Evolutionary conservation across 225 moss, liverwort and hornwort species (phyloP), one percentile per base, ranked within the genome.

Genomic region (Pseudisothecium myosuroides): DNA sequence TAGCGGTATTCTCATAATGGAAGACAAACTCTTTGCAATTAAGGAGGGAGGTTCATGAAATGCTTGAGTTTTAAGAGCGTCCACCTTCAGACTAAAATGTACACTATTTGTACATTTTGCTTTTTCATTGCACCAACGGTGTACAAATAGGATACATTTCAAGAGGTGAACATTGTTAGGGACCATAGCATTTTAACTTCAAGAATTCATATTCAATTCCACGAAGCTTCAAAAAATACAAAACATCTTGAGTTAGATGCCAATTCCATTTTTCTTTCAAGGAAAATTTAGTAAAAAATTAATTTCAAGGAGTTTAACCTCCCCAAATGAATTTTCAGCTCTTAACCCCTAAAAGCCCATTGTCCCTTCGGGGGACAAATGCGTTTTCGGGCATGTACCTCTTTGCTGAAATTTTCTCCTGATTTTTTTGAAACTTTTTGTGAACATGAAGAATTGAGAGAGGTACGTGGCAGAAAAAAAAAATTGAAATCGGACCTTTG

Each of bases 41-140:
- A 31, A 16, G 2, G 12, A 22, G 39, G 2, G 39, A 69, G 7
- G 23, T 69, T 0, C 5, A 39, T 12, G 4, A 23, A n/a, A 14
- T 0, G 3, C 23, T 39, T 23, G 12, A 2, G 4, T 3, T 39
- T n/a, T 20, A 12, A 21, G 1, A 15, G 21, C 6, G 2, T 37
- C 19, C 37, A 67, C 18, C 9, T 64, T 5, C 17, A 17, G 54
- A 54, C 1, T 36, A 0, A 36, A 66, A 36, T 62, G 29, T 29
- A 14, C 15, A 62, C 7, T 68, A 39, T 68, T n/a, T 68, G 68
- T 4, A 68, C 68, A 68, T 68, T n/a, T 67, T 39, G 0, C 2
- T 21, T n/a, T 68, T 23, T 39, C 68, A 68, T n/a, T 39, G 12
- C n/a, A 23, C 4, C 12, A 22, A 5, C 21, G 12, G 12, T 68